These are phyloP conservation scores for Pyrrhoderma noxium DNA, from an alignment of 1,284 basidiomycete genomes.

Conservation along the genomic window DNA sequence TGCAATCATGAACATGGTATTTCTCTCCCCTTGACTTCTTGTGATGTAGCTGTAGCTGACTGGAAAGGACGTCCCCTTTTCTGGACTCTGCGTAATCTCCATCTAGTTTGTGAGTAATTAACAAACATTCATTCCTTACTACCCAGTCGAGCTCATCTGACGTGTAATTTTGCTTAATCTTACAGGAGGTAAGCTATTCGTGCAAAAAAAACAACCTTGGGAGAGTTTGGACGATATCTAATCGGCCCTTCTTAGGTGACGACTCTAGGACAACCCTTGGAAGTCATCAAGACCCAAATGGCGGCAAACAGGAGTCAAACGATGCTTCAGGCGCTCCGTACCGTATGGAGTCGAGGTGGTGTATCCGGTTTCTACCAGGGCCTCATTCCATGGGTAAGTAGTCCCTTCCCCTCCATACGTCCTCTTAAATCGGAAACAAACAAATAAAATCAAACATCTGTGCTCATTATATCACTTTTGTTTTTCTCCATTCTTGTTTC, in stretches of 20 bases:
- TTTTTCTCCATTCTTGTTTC: too few species aligned
- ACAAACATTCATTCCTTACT: not conserved
- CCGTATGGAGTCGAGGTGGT: slow-evolving; percentile 91
- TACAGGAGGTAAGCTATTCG: slow-evolving; percentile 39
- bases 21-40: slow-evolving; percentile 18
- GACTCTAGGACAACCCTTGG: slow-evolving; percentile 95
- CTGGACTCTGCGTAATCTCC: too few species aligned
- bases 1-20: slow-evolving; percentile 94
- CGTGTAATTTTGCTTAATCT: slow-evolving; percentile 4
- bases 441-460: too few species aligned
- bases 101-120: not conserved
- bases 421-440: not conserved
- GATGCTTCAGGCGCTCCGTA: slow-evolving; percentile 81
- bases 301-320: slow-evolving; percentile 87
- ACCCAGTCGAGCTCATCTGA: slow-evolving; percentile 17
- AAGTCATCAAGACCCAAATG: slow-evolving; percentile 99
- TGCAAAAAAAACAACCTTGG: not conserved
- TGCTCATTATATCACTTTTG: too few species aligned
- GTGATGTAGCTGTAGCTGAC: slow-evolving; percentile 9
- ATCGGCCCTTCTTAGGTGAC: slow-evolving; percentile 57
- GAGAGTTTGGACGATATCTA: not conserved
- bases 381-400: slow-evolving; percentile 91
- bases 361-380: slow-evolving; percentile 94
- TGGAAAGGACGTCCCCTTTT: not conserved
- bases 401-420: not conserved